Percentiles rank a stretch among this genome's conserved stretches.
Conservation (phyloP, 495 filamentous ascomycete genomes). For the Pseudevernia furfuracea region DNA sequence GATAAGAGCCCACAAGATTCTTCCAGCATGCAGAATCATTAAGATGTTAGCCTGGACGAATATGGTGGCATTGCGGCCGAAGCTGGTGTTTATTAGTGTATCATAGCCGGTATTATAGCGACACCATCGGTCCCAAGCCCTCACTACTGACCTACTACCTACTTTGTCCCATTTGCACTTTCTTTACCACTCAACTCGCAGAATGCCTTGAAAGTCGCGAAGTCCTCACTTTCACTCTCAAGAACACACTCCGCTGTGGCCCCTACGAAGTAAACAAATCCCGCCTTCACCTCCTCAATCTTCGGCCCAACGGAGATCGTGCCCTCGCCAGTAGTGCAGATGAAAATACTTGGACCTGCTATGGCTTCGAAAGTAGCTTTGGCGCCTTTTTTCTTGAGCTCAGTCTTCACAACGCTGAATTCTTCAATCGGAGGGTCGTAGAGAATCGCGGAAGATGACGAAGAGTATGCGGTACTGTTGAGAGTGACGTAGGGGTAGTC, state of each 20-base stretch:
- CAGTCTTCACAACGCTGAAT: conserved; percentile 81
- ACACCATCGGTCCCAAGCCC: background rate
- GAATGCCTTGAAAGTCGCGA: conserved; percentile 92
- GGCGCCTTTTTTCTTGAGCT: conserved; percentile 58
- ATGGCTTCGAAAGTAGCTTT: conserved; percentile 81
- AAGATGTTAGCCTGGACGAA: background rate
- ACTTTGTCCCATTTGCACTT: conserved; percentile 33
- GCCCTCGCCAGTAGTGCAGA: conserved; percentile 77
- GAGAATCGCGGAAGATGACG: conserved; percentile 57
- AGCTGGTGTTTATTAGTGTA: background rate
- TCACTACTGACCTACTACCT: background rate
- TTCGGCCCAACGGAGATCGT: conserved; percentile 74
- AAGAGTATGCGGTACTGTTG: conserved; percentile 69
- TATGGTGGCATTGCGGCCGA: background rate
- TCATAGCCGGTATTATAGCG: background rate
- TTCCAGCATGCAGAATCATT: background rate
- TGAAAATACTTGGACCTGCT: conserved; percentile 84
- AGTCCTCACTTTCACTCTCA: conserved; percentile 56
- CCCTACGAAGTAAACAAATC: conserved; percentile 87
- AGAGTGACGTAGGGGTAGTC: conserved; percentile 79
- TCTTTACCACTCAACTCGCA: conserved; percentile 67
- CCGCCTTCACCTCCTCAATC: conserved; percentile 64
- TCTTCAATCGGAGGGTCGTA: conserved; percentile 97
- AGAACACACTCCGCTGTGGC: conserved; percentile 78
- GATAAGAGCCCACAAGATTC: background rate